Conservation (phyloP, 805 yeast genomes). For the Starmerella floricola region DNA sequence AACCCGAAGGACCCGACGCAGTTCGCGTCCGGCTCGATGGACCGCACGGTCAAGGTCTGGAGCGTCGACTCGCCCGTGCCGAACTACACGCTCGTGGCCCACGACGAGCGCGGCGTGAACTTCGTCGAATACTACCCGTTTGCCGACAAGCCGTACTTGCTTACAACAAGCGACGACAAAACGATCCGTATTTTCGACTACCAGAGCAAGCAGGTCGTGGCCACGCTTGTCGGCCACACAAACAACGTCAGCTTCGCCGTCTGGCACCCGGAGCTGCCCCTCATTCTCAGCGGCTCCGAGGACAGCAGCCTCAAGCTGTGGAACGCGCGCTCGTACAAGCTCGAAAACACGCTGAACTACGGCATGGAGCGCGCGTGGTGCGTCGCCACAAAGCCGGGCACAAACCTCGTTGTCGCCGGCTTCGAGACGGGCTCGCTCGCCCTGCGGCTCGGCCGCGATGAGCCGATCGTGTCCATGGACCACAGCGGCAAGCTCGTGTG, state of each 20-base stretch:
- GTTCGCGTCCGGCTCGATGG: constrained; percentile 94
- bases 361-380: constrained; percentile 98
- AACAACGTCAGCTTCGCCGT: constrained; percentile 93
- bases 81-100: constrained; percentile 83
- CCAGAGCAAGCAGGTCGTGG: constrained; percentile 91
- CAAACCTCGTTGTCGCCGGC: constrained; percentile 79
- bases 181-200: constrained; percentile 91
- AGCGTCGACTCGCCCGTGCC: constrained; percentile 76
- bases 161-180: constrained; percentile 83
- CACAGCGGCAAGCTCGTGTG: constrained; percentile 81
- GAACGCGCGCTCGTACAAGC: constrained; percentile 87
- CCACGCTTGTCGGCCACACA: constrained; percentile 85
- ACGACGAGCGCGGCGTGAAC: constrained; percentile 87
- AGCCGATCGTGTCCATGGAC: constrained; percentile 89
- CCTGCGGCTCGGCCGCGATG: constrained; percentile 81
- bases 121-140: constrained; percentile 95
- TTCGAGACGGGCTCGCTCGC: constrained; percentile 91
- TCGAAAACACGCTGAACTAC: constrained; percentile 81
- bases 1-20: constrained; percentile 97
- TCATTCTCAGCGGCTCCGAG: constrained; percentile 91
- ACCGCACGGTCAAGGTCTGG: constrained; percentile 95
- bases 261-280: constrained; percentile 94
- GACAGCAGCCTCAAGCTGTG: constrained; percentile 90
- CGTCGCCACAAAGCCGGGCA: constrained; percentile 57
- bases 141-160: constrained; percentile 90